Percentiles rank a stretch among this genome's conserved stretches.
Conservation (phyloP, 1,284 basidiomycete genomes). For the Fomes fomentarius region DNA sequence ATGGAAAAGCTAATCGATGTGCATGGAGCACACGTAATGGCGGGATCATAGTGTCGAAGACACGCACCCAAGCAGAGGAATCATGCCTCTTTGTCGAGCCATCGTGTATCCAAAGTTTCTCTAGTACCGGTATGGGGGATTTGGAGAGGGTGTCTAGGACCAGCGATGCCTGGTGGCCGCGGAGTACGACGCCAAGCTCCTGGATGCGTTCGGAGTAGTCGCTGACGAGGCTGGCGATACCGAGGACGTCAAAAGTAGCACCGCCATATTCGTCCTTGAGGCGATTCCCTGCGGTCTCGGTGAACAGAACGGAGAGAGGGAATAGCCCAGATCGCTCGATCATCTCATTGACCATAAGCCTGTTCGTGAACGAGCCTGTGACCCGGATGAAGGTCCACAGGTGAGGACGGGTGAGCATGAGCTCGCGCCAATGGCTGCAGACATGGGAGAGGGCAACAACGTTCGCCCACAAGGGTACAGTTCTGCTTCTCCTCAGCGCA, state of each 20-base stretch:
- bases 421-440: slow-evolving; percentile 16
- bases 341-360: slow-evolving; percentile 13
- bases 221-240: slow-evolving; percentile 4
- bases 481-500: not conserved
- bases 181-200: slow-evolving; percentile 14
- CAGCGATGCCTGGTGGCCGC: not conserved
- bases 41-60: slow-evolving; percentile 6
- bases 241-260: slow-evolving; percentile 10
- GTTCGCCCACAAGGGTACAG: slow-evolving; percentile 5
- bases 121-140: slow-evolving; percentile 1
- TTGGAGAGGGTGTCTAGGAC: slow-evolving; percentile 4
- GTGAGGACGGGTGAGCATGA: slow-evolving; percentile 9
- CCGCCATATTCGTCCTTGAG: not conserved
- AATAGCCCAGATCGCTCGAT: slow-evolving; percentile 5
- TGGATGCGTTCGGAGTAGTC: slow-evolving; percentile 8
- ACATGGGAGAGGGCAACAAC: slow-evolving; percentile 17
- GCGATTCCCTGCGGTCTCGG: not conserved
- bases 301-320: slow-evolving; percentile 16
- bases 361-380: slow-evolving; percentile 13
- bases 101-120: slow-evolving; percentile 14
- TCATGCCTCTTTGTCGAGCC: not conserved
- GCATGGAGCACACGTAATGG: slow-evolving; percentile 11
- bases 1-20: not conserved
- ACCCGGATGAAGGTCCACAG: slow-evolving; percentile 19
- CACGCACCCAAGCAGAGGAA: not conserved